Evolutionary conservation across 164 flowering plant genomes (phyloP).

Genomic region (Macadamia tetraphylla): DNA sequence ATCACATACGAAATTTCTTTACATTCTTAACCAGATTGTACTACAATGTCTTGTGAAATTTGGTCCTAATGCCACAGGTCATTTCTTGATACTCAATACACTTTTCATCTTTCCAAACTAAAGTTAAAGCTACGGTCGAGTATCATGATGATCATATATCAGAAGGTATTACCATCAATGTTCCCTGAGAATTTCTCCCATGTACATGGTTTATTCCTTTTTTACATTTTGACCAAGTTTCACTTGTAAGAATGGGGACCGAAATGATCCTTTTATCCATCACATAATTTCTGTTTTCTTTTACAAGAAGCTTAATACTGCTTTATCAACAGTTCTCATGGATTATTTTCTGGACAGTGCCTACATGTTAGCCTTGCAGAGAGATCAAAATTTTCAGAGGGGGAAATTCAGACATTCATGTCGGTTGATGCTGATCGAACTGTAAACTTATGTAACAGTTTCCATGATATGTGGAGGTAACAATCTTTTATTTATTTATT

Average conservation of each 20-base stretch:
- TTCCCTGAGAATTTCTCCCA: not conserved
- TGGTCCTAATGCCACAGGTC: constrained; percentile 48
- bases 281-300: not conserved
- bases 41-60: constrained; percentile 3
- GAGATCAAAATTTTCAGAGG: constrained; percentile 79
- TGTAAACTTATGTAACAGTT: constrained; percentile 84
- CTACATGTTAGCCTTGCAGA: constrained; percentile 61
- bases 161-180: constrained; percentile 43
- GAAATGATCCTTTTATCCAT: not conserved
- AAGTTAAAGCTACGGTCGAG: constrained; percentile 79
- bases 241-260: too few relatives aligned
- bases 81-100: constrained; percentile 86
- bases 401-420: constrained; percentile 97
- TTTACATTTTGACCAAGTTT: too few relatives aligned
- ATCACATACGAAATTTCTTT: not conserved
- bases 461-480: constrained; percentile 98
- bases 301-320: not conserved
- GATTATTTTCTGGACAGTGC: constrained; percentile 39
- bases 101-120: constrained; percentile 67
- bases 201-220: not conserved
- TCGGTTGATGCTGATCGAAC: constrained; percentile 95
- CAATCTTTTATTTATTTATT: not conserved
- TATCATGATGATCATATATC: constrained; percentile 72
- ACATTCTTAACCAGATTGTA: not conserved
- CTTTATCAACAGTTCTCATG: not conserved